Conservation (phyloP, 371 early-diverging fungal genomes). For the Blakeslea trispora region DNA sequence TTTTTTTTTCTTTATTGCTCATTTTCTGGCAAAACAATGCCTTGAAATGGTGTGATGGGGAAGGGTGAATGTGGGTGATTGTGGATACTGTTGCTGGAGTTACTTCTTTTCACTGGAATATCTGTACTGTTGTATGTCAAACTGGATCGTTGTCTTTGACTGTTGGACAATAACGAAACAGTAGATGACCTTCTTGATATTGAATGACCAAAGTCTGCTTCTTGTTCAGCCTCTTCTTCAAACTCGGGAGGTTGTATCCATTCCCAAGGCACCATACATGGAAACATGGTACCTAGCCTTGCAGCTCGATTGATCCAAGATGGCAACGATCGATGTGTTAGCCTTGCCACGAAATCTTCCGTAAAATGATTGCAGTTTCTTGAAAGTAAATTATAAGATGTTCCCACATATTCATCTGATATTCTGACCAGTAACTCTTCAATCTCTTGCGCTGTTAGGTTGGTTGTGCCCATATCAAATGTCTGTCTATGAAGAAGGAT, state of each 20-base stretch:
- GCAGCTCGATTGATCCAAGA: conserved; percentile 65
- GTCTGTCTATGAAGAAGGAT: conserved; percentile 36
- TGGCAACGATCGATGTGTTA: conserved; percentile 49
- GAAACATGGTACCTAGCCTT: conserved; percentile 56
- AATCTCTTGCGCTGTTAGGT: conserved; percentile 46
- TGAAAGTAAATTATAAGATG: conserved; percentile 53
- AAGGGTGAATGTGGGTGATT: background rate
- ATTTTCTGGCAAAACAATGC: conserved; percentile 10
- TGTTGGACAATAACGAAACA: conserved; percentile 19
- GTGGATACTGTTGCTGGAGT: background rate
- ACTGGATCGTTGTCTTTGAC: conserved; percentile 12
- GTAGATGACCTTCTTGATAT: conserved; percentile 19
- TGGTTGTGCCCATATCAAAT: conserved; percentile 51
- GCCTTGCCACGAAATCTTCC: conserved; percentile 40
- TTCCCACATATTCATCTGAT: conserved; percentile 54
- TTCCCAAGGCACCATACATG: conserved; percentile 59
- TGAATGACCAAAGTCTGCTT: background rate
- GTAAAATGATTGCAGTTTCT: conserved; percentile 67
- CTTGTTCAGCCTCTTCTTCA: conserved; percentile 22
- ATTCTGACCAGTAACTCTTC: conserved; percentile 41
- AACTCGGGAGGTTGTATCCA: conserved; percentile 60
- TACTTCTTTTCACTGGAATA: conserved; percentile 8
- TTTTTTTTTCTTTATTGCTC: background rate
- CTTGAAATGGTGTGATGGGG: conserved; percentile 20
- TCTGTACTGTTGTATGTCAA: conserved; percentile 10